These are phyloP conservation scores for Penicillium malachiteum DNA, from an alignment of 495 filamentous ascomycete species.

Conservation along the genomic window DNA sequence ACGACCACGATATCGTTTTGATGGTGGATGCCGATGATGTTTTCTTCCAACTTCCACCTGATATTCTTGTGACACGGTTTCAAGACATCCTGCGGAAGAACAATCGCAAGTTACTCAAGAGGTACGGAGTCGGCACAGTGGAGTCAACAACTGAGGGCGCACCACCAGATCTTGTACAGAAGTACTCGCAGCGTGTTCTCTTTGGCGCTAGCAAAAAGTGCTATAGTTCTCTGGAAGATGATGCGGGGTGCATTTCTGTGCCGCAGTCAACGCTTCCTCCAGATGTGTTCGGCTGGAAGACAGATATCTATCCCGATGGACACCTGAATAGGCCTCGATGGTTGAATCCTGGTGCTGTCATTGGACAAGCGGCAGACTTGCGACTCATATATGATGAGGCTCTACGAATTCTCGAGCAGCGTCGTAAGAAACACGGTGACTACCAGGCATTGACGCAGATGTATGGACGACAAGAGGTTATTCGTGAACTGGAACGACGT, in stretches of 20 bases:
- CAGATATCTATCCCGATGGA: constrained; percentile 42
- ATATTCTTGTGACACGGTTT: constrained; percentile 57
- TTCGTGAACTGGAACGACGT: constrained; percentile 50
- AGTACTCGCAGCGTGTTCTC: constrained; percentile 56
- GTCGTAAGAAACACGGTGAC: constrained; percentile 38
- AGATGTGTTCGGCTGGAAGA: constrained; percentile 57
- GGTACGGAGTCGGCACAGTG: constrained; percentile 46
- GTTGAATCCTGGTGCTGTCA: constrained; percentile 51
- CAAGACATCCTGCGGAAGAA: constrained; percentile 47
- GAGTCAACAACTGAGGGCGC: constrained; percentile 22
- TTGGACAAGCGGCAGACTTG: constrained; percentile 53
- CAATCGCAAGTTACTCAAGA: constrained; percentile 45
- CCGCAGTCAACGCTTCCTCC: constrained; percentile 56
- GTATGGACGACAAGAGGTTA: constrained; percentile 58
- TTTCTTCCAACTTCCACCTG: constrained; percentile 62
- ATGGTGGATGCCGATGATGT: constrained; percentile 57
- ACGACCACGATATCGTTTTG: constrained; percentile 60
- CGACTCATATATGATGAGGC: constrained; percentile 51
- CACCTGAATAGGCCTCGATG: constrained; percentile 49
- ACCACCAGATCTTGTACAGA: constrained; percentile 36
- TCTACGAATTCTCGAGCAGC: constrained; percentile 41
- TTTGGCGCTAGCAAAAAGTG: constrained; percentile 63
- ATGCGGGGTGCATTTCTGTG: constrained; percentile 53
- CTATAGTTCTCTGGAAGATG: constrained; percentile 39
- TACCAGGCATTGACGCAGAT: constrained; percentile 55